Percentiles rank a stretch among this genome's conserved stretches.
phyloP scores from a whole-genome alignment of 768 basidiomycete genomes.

The Crepidotus variabilis region DNA sequence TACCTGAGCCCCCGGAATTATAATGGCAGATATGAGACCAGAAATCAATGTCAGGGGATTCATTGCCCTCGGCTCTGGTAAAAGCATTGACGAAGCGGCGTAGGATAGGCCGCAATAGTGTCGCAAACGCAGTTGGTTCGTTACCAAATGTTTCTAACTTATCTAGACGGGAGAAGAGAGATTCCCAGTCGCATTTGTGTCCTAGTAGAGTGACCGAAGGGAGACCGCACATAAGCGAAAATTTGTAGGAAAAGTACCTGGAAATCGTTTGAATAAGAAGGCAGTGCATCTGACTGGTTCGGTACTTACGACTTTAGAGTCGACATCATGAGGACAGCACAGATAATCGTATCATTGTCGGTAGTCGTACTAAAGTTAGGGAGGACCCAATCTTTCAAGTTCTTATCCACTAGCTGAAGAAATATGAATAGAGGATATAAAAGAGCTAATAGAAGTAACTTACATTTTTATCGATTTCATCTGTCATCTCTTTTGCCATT shows the following conservation, averaged over 20 bases:
- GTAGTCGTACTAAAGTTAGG: conserved; percentile 45
- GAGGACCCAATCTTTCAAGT: conserved; percentile 18
- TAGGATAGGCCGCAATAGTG: conserved; percentile 37
- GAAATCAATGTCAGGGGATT: conserved; percentile 27
- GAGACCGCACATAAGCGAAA: conserved; percentile 32
- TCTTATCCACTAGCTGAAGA: conserved; percentile 14
- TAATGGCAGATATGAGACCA: conserved; percentile 31
- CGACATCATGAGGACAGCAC: conserved; percentile 38
- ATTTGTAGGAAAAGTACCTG: conserved; percentile 32
- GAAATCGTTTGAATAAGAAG: not conserved
- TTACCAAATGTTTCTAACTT: conserved; percentile 33
- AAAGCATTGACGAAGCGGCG: conserved; percentile 32
- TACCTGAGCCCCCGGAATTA: conserved; percentile 14
- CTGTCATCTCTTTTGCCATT: conserved; percentile 24
- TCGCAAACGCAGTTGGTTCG: conserved; percentile 29
- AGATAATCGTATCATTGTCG: conserved; percentile 28
- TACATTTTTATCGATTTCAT: conserved; percentile 20
- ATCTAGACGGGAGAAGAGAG: conserved; percentile 31
- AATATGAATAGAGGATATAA: not conserved
- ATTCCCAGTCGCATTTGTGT: conserved; percentile 33
- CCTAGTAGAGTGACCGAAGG: conserved; percentile 44
- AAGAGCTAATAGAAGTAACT: not conserved
- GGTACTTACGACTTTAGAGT: conserved; percentile 28
- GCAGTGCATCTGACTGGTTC: not conserved
- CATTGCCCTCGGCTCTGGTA: conserved; percentile 7